These are phyloP conservation scores for Fusarium euwallaceae DNA, from an alignment of 2,329 filamentous ascomycete genomes.

Conservation along the genomic window DNA sequence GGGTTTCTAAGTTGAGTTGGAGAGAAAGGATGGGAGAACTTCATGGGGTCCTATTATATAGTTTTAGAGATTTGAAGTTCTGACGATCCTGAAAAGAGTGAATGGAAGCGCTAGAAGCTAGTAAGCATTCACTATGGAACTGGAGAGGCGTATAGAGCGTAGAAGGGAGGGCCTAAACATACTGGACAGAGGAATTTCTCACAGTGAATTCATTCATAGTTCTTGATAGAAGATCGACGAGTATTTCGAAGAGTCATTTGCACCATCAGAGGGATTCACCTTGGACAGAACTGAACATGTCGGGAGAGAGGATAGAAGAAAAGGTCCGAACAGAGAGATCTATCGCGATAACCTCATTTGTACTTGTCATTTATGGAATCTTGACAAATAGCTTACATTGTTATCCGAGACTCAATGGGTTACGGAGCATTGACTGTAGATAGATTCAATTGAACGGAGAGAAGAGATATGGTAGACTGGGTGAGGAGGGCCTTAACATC, in stretches of 20 bases:
- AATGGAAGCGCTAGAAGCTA: neutral
- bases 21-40: neutral
- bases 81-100: neutral
- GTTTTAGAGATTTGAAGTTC: neutral
- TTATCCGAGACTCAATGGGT: neutral
- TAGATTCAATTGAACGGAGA: neutral
- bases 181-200: neutral
- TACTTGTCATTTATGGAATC: neutral
- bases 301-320: neutral
- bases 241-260: neutral
- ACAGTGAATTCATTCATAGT: neutral
- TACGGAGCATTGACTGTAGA: neutral
- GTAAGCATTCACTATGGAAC: neutral
- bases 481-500: neutral
- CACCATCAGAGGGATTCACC: neutral
- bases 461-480: neutral
- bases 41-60: neutral
- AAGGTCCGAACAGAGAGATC: neutral
- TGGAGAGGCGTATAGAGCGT: neutral
- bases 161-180: neutral
- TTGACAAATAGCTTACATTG: neutral
- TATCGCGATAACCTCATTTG: neutral
- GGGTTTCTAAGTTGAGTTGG: neutral
- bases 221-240: neutral
- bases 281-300: neutral